Base-by-base conservation (phyloP, 106 monocot genomes). In the Gastrodia elata region DNA sequence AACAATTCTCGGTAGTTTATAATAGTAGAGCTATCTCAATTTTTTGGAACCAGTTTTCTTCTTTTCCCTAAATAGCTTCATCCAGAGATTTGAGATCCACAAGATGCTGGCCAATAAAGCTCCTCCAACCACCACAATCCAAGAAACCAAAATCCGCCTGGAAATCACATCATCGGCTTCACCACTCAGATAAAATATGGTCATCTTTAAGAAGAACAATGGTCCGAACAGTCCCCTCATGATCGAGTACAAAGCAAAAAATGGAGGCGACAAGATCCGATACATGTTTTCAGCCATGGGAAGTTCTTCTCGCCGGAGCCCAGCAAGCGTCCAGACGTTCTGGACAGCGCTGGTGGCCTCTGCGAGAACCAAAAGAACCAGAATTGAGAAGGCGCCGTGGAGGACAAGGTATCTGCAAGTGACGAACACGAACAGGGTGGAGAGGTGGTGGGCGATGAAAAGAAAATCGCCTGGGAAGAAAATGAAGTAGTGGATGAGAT, bases 361-460 rank as follows among this genome's bases (percentile, higher is more conserved):
- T 0, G 96, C 96, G 3, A 93, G 76, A 39, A 86, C 72, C 2
- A 97, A 77, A 7, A 97, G 88, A 0, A 87, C 90, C 71, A 97
- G 67, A 9, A 97, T n/a, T 1, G 96, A 78, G 65, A 81, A 84
- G 3, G 88, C 92, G 16, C 96, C 96, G 26, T 93, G 96, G 6
- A 71, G 76, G 35, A 79, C 86, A 10, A 93, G 64, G 52, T 84
- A 84, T 2, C 96, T 78, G 48, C 96, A 97, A 6, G 96, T 97
- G 48, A 90, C 22, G 70, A 97, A 93, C 48, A 97, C 96, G 27
- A 97, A 97, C 22, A 97, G 85, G 2, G 96, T 97, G 2, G 96
- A 92, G n/a, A 97, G 77, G 73, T 97, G 96, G 79, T 97, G 96
- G 27, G 86, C 96, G 33, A 97, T 90, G 80, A 90, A 97, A 72